Evolutionary conservation across 139 green algal species (phyloP).

Genomic region (Monoraphidium neglectum): DNA sequence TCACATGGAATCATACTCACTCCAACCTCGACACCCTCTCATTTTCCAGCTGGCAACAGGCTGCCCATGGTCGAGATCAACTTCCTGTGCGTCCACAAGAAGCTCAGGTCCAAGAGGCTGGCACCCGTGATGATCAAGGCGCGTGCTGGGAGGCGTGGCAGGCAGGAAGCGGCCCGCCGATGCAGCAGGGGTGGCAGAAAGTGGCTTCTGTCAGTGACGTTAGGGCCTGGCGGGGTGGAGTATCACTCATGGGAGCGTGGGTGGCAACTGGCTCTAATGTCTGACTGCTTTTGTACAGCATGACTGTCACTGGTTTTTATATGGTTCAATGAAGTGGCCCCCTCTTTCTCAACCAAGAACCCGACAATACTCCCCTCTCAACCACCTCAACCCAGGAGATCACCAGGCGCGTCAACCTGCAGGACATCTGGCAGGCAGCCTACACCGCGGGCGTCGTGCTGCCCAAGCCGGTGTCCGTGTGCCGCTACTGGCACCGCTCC

Average conservation of each 20-base stretch:
- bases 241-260: not conserved
- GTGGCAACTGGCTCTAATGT: not conserved
- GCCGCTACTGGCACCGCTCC: constrained; percentile 95
- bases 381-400: constrained; percentile 68
- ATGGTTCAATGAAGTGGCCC: not conserved
- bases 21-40: not conserved
- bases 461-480: constrained; percentile 87
- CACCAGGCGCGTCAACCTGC: constrained; percentile 88
- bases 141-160: not conserved
- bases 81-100: constrained; percentile 99
- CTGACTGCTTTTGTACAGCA: no score
- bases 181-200: no score
- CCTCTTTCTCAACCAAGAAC: not conserved
- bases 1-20: constrained; percentile 7
- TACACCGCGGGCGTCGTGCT: constrained; percentile 98
- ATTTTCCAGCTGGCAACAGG: constrained; percentile 6
- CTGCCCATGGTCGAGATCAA: constrained; percentile 96
- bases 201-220: not conserved
- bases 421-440: constrained; percentile 91
- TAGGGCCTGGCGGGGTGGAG: not conserved
- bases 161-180: no score
- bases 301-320: no score
- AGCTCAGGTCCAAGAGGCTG: constrained; percentile 94
- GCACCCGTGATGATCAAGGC: constrained; percentile 98
- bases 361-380: not conserved